Base-by-base conservation (phyloP, 805 yeast species). In the Komagataella populi region DNA sequence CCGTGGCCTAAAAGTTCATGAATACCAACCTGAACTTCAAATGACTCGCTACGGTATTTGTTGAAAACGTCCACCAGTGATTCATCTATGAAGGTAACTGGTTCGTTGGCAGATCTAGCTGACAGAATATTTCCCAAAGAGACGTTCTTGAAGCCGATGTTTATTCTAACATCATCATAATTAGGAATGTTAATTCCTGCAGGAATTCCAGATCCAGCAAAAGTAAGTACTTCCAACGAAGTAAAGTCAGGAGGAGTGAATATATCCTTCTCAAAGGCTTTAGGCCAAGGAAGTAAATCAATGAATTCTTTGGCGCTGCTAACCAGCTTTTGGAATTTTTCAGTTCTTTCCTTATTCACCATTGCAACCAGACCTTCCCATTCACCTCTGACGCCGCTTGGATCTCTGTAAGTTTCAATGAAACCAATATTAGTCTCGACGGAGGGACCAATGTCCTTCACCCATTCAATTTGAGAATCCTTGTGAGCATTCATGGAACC, bases 151-250 rank as follows among this genome's bases (percentile, higher is more conserved):
- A 88, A 88, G 1, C 96, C 96, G 60, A 81, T 67, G 53, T 81
- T 85, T 62, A 87, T 73, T 60, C 96, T 75, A 51, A 87, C 89
- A 61, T 87, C 95, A 64, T 88, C 96, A 66, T 88, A 88, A 67
- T 88, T 88, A 54, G 96, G 96, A 56, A 88, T 85, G 62, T 88
- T 88, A 64, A 88, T 88, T 51, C 96, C 96, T 0, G 95, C 95
- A 14, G 96, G 96, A 50, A 86, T 80, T 48, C 96, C 96, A 44
- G 89, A 80, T 3, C 95, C 91, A 0, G 95, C 87, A 71, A 88
- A 87, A 1, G 96, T 84, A 60, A 88, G 71, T 3, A 88, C 96
- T 66, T 88, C 96, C 59, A 88, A 73, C 1, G 95, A 86, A 4
- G 96, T 87, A 68, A 88, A 88, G 66, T 88, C 96, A 18, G 96